Evolutionary conservation across 805 yeast genomes (phyloP), one percentile per base, ranked within the genome.

Genomic region (Zygosaccharomyces pseudorouxii): DNA sequence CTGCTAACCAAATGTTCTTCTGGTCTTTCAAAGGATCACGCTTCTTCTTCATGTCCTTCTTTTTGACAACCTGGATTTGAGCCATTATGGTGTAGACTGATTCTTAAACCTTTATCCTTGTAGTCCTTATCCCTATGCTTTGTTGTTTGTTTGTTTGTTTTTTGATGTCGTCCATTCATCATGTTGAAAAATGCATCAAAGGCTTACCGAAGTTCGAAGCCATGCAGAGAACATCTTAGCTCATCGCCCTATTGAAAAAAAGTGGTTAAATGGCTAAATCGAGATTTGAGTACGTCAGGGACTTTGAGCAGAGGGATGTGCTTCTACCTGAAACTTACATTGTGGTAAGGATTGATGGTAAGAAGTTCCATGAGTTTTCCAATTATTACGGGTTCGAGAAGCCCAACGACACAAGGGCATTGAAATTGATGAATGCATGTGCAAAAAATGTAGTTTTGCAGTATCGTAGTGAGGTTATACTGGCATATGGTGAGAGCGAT

Each of bases 401-500:
- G 63, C 99, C 99, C 3, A 93, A 93, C 61, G 99, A 93, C 67
- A 52, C 66, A 23, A 63, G 80, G 20, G 98, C 98, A 0, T 66
- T 93, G 28, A 68, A 72, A 1, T 77, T 89, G 51, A 89, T 93
- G 89, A 93, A 89, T 68, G 71, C 75, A 2, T 81, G 96, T 3
- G 98, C 98, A 0, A 57, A 64, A 51, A 76, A 78, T 42, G 75
- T 89, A 9, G 76, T 86, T 71, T 66, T 74, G 28, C 73, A 77
- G 33, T 78, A 88, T 36, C 79, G 85, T 7, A 61, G 56, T n/a
- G 98, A 93, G 53, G 76, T 88, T 0, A 59, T 82, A 8, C 54
- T 90, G 64, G 96, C 96, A 0, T 93, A 85, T 63, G 99, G 99
- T 0, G 98, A 93, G 59, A 84, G 95, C 33, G 99, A 93, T 66